Evolutionary conservation across 805 yeast genomes (phyloP), one percentile per base, ranked within the genome.

Genomic region (Sugiyamaella chiloensis): DNA sequence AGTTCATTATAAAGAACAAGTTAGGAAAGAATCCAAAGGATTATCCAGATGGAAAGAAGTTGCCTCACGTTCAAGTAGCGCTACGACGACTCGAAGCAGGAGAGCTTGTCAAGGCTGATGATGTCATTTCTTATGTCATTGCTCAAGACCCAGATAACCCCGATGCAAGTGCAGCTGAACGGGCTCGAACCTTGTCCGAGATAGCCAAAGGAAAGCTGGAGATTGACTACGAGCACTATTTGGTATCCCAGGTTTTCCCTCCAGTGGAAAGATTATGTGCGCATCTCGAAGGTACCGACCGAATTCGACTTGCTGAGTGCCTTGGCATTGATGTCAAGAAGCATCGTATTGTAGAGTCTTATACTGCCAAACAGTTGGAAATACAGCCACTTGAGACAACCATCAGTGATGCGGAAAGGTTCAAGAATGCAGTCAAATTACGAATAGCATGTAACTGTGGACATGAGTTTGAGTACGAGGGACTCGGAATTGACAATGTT

Each of bases 51-150:
- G 90, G 85, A 20, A 85, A 85, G 54, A 76, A 79, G 37, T 80
- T 84, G 81, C 93, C 96, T 48, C 89, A 87, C 23, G 96, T 93
- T 12, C 93, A 85, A 62, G 96, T 89, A 30, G 99, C 98, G 0
- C 69, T 87, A 51, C 75, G 93, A 57, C 73, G 87, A 66, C 71
- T 86, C 55, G 78, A 76, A n/a, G 83, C 81, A 51, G 97, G 98
- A 29, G 90, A 89, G 59, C 83, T 85, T 30, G 78, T 93, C 43
- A 83, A 82, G 54, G 95, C 95, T 0, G 96, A 96, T 17, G 85
- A 84, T 57, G 97, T 93, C 41, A 83, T 93, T 31, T 85, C 96
- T 0, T 93, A 76, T 69, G 85, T 93, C 37, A 82, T 93, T 29
- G 67, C 59, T 5, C 42, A 52, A 2, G 62, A 61, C 17, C 62